These are phyloP conservation scores for Triglochin maritima DNA, from an alignment of 106 monocot genomes.

Conservation along the genomic window DNA sequence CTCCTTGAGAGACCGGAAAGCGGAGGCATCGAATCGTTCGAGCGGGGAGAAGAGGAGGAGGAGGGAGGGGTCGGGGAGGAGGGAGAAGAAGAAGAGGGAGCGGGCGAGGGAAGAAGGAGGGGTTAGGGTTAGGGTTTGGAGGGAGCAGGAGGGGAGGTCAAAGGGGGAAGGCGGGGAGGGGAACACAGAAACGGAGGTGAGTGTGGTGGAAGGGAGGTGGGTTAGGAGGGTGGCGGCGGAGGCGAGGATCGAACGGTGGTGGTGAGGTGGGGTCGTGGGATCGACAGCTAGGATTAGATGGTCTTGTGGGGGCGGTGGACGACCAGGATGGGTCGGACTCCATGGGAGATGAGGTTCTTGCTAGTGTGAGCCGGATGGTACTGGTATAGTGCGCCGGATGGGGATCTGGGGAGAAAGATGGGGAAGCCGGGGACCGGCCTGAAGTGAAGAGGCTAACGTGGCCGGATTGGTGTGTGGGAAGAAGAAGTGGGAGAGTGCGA, in stretches of 20 bases:
- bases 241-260: constrained; percentile 31
- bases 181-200: constrained; percentile 48
- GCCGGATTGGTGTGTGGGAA: too few relatives aligned
- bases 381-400: too few relatives aligned
- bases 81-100: neutral
- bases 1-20: constrained; percentile 37
- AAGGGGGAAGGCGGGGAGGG: constrained; percentile 79
- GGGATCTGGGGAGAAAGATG: too few relatives aligned
- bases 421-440: too few relatives aligned
- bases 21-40: constrained; percentile 16
- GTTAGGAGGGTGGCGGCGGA: constrained; percentile 16
- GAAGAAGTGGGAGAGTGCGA: too few relatives aligned
- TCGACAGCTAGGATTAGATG: constrained; percentile 14
- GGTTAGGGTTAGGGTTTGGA: constrained; percentile 21
- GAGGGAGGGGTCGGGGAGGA: constrained; percentile 37
- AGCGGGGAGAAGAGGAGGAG: constrained; percentile 52
- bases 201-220: constrained; percentile 27
- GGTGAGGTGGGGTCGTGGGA: constrained; percentile 37
- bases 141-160: constrained; percentile 41
- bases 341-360: too few relatives aligned
- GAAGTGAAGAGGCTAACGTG: too few relatives aligned
- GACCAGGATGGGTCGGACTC: too few relatives aligned
- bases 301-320: too few relatives aligned
- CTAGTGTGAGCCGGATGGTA: too few relatives aligned
- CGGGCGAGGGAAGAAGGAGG: constrained; percentile 7